Conservation (phyloP, 768 basidiomycete genomes). For the Tulasnella sp. region DNA sequence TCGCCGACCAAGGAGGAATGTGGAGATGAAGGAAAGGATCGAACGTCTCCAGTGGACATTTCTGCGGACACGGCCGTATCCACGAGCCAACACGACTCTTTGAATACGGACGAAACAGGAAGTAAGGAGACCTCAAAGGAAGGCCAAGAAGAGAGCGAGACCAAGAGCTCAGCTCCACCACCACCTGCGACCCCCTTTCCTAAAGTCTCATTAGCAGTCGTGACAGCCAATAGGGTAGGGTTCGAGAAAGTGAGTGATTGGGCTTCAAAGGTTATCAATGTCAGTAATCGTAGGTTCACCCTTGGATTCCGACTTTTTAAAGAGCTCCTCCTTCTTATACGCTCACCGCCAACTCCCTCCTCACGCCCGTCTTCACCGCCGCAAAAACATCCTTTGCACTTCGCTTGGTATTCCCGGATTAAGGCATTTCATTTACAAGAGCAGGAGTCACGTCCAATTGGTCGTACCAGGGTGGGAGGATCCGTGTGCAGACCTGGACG, state of each 20-base stretch:
- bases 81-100: neutral
- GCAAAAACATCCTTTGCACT: slow-evolving; percentile 48
- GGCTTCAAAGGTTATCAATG: slow-evolving; percentile 17
- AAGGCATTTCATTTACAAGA: slow-evolving; percentile 93
- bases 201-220: slow-evolving; percentile 12
- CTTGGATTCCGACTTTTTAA: neutral
- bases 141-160: neutral
- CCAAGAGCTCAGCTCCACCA: neutral
- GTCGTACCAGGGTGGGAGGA: slow-evolving; percentile 82
- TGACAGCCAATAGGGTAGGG: slow-evolving; percentile 20
- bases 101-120: neutral
- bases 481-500: slow-evolving; percentile 59
- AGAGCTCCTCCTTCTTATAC: neutral
- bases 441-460: slow-evolving; percentile 78
- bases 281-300: neutral
- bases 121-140: neutral
- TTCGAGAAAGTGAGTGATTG: slow-evolving; percentile 20
- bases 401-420: slow-evolving; percentile 83
- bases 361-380: slow-evolving; percentile 14
- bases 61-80: neutral
- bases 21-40: slow-evolving; percentile 3
- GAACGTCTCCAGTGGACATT: slow-evolving; percentile 24
- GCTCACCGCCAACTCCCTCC: slow-evolving; percentile 1
- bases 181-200: neutral
- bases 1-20: neutral